Evolutionary conservation across 1,139 yeast genomes (phyloP), one percentile per base, ranked within the genome.

Genomic region (Schizosaccharomyces versatilis): DNA sequence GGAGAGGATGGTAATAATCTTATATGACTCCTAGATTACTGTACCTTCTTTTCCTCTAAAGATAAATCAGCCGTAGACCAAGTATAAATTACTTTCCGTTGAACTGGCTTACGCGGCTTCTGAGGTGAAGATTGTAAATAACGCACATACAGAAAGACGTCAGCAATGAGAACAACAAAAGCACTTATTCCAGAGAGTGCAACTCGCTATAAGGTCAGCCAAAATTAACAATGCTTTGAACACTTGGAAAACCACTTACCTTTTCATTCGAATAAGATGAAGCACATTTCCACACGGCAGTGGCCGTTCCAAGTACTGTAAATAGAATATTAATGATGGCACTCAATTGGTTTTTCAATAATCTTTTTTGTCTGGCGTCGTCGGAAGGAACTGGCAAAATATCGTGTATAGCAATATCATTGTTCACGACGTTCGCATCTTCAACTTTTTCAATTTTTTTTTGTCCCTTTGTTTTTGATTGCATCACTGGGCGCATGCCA

Each of bases 1-100:
- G 76, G 67, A 74, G 79, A 64, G 83, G 82, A n/a, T 71, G 75
- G 75, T 69, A 63, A 57, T 51, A 48, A 12, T 24, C 32, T 24
- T 24, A 2, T 24, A 24, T 24, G 5, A 24, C 32, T 24, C 32
- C 32, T 24, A 24, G 32, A 3, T 24, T 24, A 24, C 32, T 24
- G 32, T n/a, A 24, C 14, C 38, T 44, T 9, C 6, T 44, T 32
- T 6, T 19, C 36, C 32, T 44, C 15, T 1, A 6, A 5, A 24
- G 32, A 14, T 10, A 36, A 36, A 32, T 44, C 49, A 2, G 19
- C 32, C 15, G 49, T 44, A 24, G 36, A 19, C 49, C 49, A 44
- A 8, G 49, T 19, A 44, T 44, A 44, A 14, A 44, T 7, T 3
- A 44, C 15, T 44, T 44, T 15, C n/a, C 49, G 36, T 24, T 8